These are phyloP conservation scores for Coniferiporia sulphurascens DNA, from an alignment of 1,284 basidiomycete species.

Conservation along the genomic window DNA sequence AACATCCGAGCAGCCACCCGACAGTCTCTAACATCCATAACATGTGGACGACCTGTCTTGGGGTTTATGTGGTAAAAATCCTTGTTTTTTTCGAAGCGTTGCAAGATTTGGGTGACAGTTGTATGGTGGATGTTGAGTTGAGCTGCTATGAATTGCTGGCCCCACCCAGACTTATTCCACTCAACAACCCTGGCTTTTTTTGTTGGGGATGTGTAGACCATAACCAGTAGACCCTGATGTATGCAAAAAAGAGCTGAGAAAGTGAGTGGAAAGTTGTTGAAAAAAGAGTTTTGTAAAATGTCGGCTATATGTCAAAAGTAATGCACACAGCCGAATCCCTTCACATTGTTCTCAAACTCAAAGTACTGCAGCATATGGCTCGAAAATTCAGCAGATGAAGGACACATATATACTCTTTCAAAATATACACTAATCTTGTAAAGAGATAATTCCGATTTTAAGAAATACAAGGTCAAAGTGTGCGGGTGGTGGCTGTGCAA, in stretches of 20 bases:
- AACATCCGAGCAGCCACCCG: slow-evolving; percentile 1
- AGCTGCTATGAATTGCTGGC: neutral
- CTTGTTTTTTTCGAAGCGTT: neutral
- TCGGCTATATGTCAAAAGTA: neutral
- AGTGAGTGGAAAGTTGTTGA: neutral
- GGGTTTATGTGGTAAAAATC: slow-evolving; percentile 11
- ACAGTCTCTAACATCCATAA: slow-evolving; percentile 1
- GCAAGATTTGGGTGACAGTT: slow-evolving; percentile 1
- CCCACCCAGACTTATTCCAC: neutral
- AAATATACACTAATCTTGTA: neutral
- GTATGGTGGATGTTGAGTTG: slow-evolving; percentile 4
- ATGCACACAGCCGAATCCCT: neutral
- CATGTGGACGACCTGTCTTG: slow-evolving; percentile 6
- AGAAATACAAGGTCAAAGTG: neutral
- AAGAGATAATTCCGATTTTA: neutral
- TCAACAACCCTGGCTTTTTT: slow-evolving; percentile 14
- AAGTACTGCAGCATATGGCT: neutral
- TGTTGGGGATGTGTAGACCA: slow-evolving; percentile 12
- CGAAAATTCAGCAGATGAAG: neutral
- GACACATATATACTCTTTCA: neutral
- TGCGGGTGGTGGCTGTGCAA: neutral
- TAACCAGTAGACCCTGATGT: neutral
- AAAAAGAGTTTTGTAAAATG: neutral
- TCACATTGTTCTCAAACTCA: neutral
- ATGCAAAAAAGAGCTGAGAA: neutral